Evolutionary conservation across 1,139 yeast genomes (phyloP), one percentile per base, ranked within the genome.

Genomic region (Zhuliangozyma blackwelliae): DNA sequence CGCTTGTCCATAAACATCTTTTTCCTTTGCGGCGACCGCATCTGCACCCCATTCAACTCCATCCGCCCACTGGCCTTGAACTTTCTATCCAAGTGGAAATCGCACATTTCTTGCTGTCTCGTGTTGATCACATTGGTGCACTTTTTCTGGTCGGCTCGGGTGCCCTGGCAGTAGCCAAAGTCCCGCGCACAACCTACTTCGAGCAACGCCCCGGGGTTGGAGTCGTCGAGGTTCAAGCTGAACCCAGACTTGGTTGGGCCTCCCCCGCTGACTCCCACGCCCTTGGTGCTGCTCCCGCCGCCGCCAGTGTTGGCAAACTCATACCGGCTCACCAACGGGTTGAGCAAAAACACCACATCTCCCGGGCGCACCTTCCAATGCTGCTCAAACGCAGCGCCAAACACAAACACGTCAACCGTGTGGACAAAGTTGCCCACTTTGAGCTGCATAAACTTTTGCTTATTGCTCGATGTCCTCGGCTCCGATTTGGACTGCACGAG

Each of bases 321-420:
- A 31, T 38, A 41, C 29, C 49, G 51, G 56, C 45, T 65, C 2
- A 87, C 65, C 2, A 65, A 66, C 0, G 98, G 97, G 52, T 90
- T 90, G 33, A 90, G 59, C 1, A 92, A 54, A 0, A 84, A 84
- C 8, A 90, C 57, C 2, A 90, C 59, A 40, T 85, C 88, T 0
- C 98, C 97, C 2, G 77, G 69, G 33, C 77, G 66, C 3, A 89
- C 51, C 43, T 82, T 86, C 79, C 87, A 86, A 56, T 79, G 84
- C 50, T 74, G 75, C 22, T 77, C 76, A 45, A 81, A 82, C 3
- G 89, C 85, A 10, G 68, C 66, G 0, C 81, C 89, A 52, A 84
- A 83, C 2, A 92, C 54, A 44, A 80, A 72, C 7, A 89, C 54
- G 29, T 79, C 77, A 2, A 88, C 58, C 3, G 77, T 73, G 29